phyloP scores from a whole-genome alignment of 164 flowering plant genomes.

The Aristolochia californica region DNA sequence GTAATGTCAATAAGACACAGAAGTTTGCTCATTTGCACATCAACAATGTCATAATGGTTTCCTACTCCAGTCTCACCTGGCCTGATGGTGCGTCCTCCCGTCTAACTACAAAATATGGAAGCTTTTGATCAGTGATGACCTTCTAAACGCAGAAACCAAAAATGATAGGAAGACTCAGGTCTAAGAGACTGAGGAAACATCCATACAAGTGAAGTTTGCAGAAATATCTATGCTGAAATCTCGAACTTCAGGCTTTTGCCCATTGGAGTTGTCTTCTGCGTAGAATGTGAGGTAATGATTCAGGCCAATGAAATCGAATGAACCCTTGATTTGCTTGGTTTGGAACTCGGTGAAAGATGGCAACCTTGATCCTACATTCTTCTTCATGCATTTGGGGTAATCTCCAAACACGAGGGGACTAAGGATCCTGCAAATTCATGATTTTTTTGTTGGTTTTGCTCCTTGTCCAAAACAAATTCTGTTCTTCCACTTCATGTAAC shows the following conservation, averaged over 20 bases:
- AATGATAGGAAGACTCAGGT: not conserved
- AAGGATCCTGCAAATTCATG: constrained; percentile 23
- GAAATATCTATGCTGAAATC: constrained; percentile 14
- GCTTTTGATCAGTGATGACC: too few relatives aligned
- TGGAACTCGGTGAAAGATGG: constrained; percentile 38
- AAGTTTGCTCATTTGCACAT: too few relatives aligned
- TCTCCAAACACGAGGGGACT: constrained; percentile 51
- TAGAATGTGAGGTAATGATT: constrained; percentile 18
- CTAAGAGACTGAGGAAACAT: not conserved
- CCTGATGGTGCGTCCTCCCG: constrained; percentile 7
- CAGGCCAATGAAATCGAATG: constrained; percentile 23
- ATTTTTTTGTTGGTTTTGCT: not conserved
- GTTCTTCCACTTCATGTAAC: not conserved
- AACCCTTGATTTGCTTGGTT: constrained; percentile 18
- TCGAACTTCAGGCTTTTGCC: not conserved
- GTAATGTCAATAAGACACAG: too few relatives aligned
- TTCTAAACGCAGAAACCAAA: not conserved
- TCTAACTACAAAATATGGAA: not conserved
- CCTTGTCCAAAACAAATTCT: not conserved
- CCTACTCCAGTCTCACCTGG: not conserved
- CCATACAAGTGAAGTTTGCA: constrained; percentile 9
- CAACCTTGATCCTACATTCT: constrained; percentile 33
- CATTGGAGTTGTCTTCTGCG: constrained; percentile 8
- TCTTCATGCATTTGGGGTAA: constrained; percentile 49
- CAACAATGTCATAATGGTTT: too few relatives aligned